These are phyloP conservation scores for Brassica hybrid DNA, from an alignment of 441 rosid genomes.

Conservation along the genomic window DNA sequence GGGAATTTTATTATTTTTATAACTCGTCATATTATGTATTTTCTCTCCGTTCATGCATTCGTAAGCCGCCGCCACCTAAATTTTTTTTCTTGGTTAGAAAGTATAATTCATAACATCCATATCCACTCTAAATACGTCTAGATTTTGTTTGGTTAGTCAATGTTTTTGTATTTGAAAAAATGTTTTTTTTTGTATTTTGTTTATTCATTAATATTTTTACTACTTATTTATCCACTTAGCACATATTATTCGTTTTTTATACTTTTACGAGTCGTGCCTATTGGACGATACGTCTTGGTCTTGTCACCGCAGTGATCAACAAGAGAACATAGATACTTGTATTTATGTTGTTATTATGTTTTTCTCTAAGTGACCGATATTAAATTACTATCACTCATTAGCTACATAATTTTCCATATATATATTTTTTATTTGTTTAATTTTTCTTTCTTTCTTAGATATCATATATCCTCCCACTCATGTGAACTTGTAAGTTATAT, in stretches of 20 bases:
- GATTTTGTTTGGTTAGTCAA: constrained; percentile 2
- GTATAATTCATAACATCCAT: background rate
- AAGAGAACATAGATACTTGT: background rate
- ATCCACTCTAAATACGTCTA: background rate
- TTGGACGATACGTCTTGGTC: background rate
- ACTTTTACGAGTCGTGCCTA: background rate
- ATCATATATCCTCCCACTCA: background rate
- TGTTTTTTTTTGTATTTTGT: background rate
- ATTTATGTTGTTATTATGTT: background rate
- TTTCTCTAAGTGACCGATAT: background rate
- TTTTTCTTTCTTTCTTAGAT: background rate
- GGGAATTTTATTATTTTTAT: too few species aligned
- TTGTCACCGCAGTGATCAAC: background rate
- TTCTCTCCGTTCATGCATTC: too few species aligned
- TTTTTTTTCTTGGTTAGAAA: background rate
- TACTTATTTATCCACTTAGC: background rate
- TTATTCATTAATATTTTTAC: background rate
- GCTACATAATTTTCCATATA: background rate
- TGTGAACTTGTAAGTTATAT: background rate
- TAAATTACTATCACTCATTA: background rate
- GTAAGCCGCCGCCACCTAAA: background rate
- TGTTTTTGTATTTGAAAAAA: background rate
- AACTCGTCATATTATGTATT: too few species aligned
- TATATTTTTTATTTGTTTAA: background rate
- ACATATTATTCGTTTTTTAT: background rate